Conservation (phyloP, 257 asterid species). For the Nicotiana sylvestris region DNA sequence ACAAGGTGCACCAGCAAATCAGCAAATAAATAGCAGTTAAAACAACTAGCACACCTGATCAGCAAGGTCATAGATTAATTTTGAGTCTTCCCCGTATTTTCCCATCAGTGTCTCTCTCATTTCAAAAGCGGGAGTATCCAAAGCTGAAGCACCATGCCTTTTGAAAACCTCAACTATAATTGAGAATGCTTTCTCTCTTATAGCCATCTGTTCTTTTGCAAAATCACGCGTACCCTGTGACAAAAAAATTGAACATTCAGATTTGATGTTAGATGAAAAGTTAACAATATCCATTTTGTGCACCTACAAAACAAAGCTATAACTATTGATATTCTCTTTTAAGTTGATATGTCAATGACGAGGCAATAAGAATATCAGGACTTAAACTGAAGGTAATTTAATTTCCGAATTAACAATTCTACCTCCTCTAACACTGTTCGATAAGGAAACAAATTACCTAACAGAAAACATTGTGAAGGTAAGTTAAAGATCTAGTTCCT, state of each 20-base stretch:
- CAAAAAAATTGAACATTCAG: background rate
- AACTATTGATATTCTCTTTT: background rate
- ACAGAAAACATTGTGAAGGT: background rate
- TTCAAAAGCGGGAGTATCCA: conserved; percentile 95
- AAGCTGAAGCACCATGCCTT: conserved; percentile 83
- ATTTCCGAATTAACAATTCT: too few species aligned
- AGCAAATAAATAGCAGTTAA: background rate
- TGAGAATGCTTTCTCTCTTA: conserved; percentile 74
- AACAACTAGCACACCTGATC: conserved; percentile 63
- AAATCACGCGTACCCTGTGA: conserved; percentile 92
- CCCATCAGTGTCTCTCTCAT: conserved; percentile 96
- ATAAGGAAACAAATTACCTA: background rate
- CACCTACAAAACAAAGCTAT: background rate
- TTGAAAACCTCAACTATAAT: conserved; percentile 72
- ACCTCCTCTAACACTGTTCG: too few species aligned
- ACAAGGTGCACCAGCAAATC: background rate
- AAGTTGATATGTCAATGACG: background rate
- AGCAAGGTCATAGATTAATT: conserved; percentile 90
- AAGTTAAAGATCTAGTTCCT: background rate
- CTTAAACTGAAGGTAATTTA: too few species aligned
- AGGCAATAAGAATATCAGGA: background rate
- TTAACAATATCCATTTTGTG: background rate
- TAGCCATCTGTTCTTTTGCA: conserved; percentile 86
- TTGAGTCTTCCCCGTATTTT: conserved; percentile 96
- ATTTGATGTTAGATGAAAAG: background rate